A percentile compares a stretch with the other conserved stretches of the same genome.
Evolutionary conservation across 257 asterid species (phyloP).

Genomic region (Voacanga thouarsii): DNA sequence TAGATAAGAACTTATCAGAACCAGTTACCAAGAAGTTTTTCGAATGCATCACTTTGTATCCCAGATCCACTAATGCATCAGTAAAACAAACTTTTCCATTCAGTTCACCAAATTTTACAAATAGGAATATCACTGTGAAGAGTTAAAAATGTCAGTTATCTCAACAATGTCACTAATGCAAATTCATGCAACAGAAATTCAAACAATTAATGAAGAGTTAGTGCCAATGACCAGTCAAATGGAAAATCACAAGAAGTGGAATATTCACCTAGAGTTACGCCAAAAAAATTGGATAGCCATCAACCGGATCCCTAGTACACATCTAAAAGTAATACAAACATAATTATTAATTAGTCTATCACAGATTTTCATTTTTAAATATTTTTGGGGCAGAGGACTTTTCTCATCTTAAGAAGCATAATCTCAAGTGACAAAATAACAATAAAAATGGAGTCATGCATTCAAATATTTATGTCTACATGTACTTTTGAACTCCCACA

Average conservation of each 20-base stretch:
- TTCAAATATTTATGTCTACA: neutral
- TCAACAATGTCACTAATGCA: neutral
- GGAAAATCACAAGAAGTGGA: slow-evolving; percentile 16
- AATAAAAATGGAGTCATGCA: neutral
- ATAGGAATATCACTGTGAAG: neutral
- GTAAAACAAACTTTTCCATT: neutral
- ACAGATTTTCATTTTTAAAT: neutral
- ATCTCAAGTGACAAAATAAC: neutral
- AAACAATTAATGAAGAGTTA: neutral
- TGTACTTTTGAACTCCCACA: neutral
- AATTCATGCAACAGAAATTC: neutral
- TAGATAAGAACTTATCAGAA: neutral
- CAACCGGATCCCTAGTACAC: slow-evolving; percentile 85
- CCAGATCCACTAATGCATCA: neutral
- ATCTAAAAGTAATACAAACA: slow-evolving; percentile 42
- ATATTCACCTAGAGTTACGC: slow-evolving; percentile 68
- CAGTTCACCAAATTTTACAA: neutral
- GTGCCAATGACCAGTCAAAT: neutral
- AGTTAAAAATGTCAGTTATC: neutral
- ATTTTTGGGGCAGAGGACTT: too few relatives aligned
- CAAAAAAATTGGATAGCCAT: slow-evolving; percentile 95
- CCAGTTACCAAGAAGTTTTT: neutral
- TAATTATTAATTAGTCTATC: slow-evolving; percentile 19
- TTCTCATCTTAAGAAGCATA: neutral
- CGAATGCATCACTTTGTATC: neutral